Conservation (phyloP, 2,329 filamentous ascomycete species). For the Botrytis deweyae region DNA sequence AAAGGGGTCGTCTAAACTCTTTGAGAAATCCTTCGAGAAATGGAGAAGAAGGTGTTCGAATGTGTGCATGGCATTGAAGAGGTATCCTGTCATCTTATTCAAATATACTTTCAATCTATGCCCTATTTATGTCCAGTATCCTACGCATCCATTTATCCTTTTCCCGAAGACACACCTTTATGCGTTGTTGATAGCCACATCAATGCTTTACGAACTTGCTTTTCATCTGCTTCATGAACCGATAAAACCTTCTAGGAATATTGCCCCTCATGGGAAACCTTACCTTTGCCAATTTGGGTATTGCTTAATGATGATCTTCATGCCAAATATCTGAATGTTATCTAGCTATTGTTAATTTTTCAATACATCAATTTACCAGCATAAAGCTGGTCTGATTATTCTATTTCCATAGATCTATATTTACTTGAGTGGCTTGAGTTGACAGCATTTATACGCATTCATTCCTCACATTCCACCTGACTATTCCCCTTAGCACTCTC, state of each 20-base stretch:
- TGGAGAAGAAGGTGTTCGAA: not conserved
- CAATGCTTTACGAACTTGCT: constrained; percentile 1
- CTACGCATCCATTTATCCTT: not conserved
- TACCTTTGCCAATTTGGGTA: not conserved
- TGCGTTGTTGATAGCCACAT: not conserved
- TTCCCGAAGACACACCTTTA: not conserved
- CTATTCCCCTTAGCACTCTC: not conserved
- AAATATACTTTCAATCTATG: constrained; percentile 5
- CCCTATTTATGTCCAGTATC: not conserved
- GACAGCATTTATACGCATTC: not conserved
- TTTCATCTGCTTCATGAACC: not conserved
- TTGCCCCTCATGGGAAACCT: not conserved
- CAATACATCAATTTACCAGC: not conserved
- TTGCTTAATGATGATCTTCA: constrained; percentile 13
- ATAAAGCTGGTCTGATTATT: constrained; percentile 1
- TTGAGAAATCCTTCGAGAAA: not conserved
- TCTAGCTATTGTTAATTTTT: not conserved
- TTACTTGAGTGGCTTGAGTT: not conserved
- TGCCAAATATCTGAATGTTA: not conserved
- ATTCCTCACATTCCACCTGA: not conserved
- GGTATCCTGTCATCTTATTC: constrained; percentile 9
- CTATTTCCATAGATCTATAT: constrained; percentile 10
- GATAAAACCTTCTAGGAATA: not conserved
- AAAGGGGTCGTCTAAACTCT: not conserved
- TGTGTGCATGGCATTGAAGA: not conserved